Base-by-base conservation (phyloP, 2,329 filamentous ascomycete species). In the Aureobasidium sp. region DNA sequence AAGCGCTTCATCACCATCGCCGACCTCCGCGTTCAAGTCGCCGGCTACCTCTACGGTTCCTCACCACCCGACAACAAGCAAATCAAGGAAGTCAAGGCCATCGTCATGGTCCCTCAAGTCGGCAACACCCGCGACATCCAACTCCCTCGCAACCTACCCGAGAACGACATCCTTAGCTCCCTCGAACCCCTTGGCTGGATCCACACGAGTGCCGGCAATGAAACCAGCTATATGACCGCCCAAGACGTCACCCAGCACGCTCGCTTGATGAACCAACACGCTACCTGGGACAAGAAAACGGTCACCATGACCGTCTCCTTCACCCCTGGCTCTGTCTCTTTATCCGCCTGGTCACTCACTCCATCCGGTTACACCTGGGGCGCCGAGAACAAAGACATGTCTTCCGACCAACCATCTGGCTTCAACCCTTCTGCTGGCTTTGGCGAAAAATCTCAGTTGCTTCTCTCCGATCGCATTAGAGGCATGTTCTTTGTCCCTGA, bases 1-100 rank as follows among this genome's bases (percentile, higher is more conserved):
- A 96, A 95, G 79, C 88, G 89, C 59, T 98, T 98, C 77, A 97
- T 98, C 73, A 93, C 88, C 21, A 94, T 98, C 65, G 86, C 93
- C 41, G 93, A 98, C 74, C 80, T 98, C 53, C 87, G 94, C 42
- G 90, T 97, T 12, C 93, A 98, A 71, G 90, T 98, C 45, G 90
- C 91, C 14, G 93, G 90, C 1, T 98, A 95, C 68, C 79, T 98
- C 0, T 98, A 98, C 67, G 93, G 93, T 60, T 83, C 83, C 41
- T 95, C 91, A 1, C 90, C 93, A 3, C 85, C 88, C 6, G 93
- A 97, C 72, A 96, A 97, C 65, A 86, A 91, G 60, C 88, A 95
- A 65, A 88, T 98, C 70, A 98, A 97, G 78, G 94, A 98, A 68
- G 84, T 98, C 66, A 85, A 87, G 64, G 95, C 88, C 60, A 96